Evolutionary conservation across 2,329 filamentous ascomycete species (phyloP).

Genomic region (Apiospora arundinis): DNA sequence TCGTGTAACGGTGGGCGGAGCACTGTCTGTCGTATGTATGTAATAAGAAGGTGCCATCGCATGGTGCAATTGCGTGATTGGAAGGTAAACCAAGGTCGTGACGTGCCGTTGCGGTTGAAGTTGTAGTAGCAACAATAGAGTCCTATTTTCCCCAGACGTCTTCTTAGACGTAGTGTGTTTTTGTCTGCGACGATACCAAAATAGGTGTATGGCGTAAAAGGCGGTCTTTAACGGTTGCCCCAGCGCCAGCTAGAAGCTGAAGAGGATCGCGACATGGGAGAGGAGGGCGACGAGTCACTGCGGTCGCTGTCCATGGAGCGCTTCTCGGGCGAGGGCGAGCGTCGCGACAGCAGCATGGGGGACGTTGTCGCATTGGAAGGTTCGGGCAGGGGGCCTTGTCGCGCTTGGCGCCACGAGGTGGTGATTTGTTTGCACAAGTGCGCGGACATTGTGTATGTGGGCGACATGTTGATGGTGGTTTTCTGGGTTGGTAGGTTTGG

Average conservation of each 20-base stretch:
- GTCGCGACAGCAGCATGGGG: conserved; percentile 35
- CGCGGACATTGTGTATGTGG: conserved; percentile 66
- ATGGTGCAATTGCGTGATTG: not conserved
- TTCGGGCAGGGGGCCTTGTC: conserved; percentile 47
- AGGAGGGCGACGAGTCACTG: conserved; percentile 36
- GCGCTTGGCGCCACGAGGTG: conserved; percentile 62
- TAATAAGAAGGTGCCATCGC: not conserved
- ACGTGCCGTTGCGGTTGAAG: not conserved
- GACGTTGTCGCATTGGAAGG: conserved; percentile 31
- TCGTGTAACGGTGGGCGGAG: not conserved
- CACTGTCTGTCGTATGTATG: not conserved
- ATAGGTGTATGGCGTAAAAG: not conserved
- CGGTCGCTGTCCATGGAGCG: conserved; percentile 56
- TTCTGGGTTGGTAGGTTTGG: not conserved
- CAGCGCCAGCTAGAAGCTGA: conserved; percentile 44
- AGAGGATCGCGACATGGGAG: conserved; percentile 38
- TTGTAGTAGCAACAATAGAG: not conserved
- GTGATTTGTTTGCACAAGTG: conserved; percentile 67
- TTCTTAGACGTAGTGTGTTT: not conserved
- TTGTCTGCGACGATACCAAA: not conserved
- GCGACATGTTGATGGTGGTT: conserved; percentile 53
- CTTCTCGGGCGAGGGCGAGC: conserved; percentile 51
- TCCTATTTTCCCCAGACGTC: not conserved
- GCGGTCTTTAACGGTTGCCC: conserved; percentile 32
- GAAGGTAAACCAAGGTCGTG: not conserved